Base-by-base conservation (phyloP, 164 flowering plant species). In the Macadamia tetraphylla region DNA sequence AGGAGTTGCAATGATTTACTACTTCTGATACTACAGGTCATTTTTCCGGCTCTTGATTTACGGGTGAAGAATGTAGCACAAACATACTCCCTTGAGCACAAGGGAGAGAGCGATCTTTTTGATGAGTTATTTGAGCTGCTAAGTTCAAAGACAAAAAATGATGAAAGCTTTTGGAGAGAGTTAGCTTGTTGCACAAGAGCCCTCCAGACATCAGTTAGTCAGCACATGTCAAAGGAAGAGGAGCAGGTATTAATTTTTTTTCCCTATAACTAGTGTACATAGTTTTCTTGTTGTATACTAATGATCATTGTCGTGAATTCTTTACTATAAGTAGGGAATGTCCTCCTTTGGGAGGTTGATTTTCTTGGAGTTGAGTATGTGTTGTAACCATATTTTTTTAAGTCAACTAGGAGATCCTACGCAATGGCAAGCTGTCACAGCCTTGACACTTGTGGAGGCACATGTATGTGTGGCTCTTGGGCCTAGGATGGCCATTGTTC, bases 181-280 rank as follows among this genome's bases (percentile, higher is more conserved):
- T 70, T 94, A 67, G 94, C 97, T n/a, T 91, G 92, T 43, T 83
- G 94, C 60, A 84, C 93, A 0, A 87, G 91, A 71, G 97, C 93
- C 31, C 91, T 94, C 58, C 87, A 81, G 70, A 91, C 96, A 70
- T 88, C 96, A 60, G 82, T 94, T 73, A 79, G 84, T 70, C 97
- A 94, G 82, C 97, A 94, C 79, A 88, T 94, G 96, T 83, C 82
- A 73, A 91, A 94, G 87, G 98, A 94, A 79, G 98, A 94, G 76
- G 94, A 89, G 66, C 98, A 94, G 97, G 98, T 94, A 73, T 14
- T 40, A 49, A 32, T 23, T 42, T 32, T 9, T 44, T 53, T 9
- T n/a, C 3, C 9, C 13, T 53, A 53, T 53, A 4, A 46, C 51
- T 46, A 46, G 13, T 46, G 13, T 46, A 46, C 51, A 46, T 46